These are phyloP conservation scores for Arthrobotrys entomopaga DNA, from an alignment of 2,329 filamentous ascomycete genomes.

Conservation along the genomic window DNA sequence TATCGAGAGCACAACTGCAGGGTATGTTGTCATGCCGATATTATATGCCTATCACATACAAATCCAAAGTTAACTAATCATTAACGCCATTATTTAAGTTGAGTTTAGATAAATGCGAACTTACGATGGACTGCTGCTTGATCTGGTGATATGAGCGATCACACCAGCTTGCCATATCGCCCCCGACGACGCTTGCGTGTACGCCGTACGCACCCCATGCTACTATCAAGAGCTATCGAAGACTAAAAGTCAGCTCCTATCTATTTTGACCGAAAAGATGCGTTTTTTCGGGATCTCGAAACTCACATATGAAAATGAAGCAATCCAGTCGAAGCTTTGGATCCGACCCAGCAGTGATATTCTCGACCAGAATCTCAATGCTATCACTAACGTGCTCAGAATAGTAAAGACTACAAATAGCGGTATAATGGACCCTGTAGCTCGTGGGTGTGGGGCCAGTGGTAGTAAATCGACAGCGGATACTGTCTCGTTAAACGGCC, in stretches of 20 bases:
- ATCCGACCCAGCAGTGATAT: slow-evolving; percentile 29
- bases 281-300: background rate
- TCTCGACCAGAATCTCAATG: slow-evolving; percentile 37
- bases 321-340: slow-evolving; percentile 34
- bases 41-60: slow-evolving; percentile 20
- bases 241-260: no score
- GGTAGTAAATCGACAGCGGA: slow-evolving; percentile 25
- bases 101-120: background rate
- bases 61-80: background rate
- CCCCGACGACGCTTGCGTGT: slow-evolving; percentile 34
- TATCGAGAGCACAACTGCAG: slow-evolving; percentile 27
- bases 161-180: slow-evolving; percentile 43
- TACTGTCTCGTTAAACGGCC: slow-evolving; percentile 36
- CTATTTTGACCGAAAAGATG: no score
- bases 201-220: slow-evolving; percentile 45
- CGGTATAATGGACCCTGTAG: slow-evolving; percentile 27
- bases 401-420: slow-evolving; percentile 31
- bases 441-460: slow-evolving; percentile 29
- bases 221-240: slow-evolving; percentile 27
- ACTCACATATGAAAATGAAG: slow-evolving; percentile 30
- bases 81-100: background rate
- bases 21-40: slow-evolving; percentile 40
- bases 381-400: slow-evolving; percentile 33
- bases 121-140: slow-evolving; percentile 41
- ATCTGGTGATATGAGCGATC: slow-evolving; percentile 37